Base-by-base conservation (phyloP, 1,139 yeast species). In the Yamadazyma kanchanaburiensis region DNA sequence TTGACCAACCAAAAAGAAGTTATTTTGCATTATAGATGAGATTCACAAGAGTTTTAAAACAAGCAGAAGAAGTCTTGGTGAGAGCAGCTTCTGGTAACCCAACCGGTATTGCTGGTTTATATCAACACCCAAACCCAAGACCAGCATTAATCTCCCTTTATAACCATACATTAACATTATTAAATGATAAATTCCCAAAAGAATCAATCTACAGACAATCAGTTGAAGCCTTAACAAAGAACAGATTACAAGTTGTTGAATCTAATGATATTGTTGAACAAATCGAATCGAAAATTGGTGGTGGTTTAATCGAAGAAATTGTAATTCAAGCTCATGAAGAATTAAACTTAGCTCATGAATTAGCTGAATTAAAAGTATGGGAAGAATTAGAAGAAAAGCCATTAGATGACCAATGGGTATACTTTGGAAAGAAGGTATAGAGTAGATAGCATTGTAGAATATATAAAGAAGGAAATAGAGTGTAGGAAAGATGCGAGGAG, bases 251-350 rank as follows among this genome's bases (percentile, higher is more conserved):
- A 33, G 65, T 83, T 32, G 94, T 85, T 14, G 78, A 83, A 53
- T 50, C 60, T 22, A 72, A 74, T 39, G 87, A 80, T 43, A 75
- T 79, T 37, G 63, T 72, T 27, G 84, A 75, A 50, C 74, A 70
- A 45, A 83, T 86, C 48, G 95, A 86, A 62, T 61, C 65, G 40
- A 64, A 78, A 54, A 81, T 86, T 42, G 95, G 94, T 12, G 77
- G 81, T 43, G 95, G 95, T 2, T 73, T 86, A 45, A 80, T 86
- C 43, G 95, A 86, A 61, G 95, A 86, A 64, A 62, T 86, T 34
- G 58, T 86, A 35, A 68, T 84, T 38, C 95, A 86, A 62, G 95
- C 95, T 11, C 76, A 80, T 45, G 94, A 85, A 38, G 95, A 87
- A 60, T 74, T 77, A 46, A 72, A 66, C 30, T 70, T 87, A 54